Conservation (phyloP, 2,329 filamentous ascomycete genomes). For the Curvularia sp. region DNA sequence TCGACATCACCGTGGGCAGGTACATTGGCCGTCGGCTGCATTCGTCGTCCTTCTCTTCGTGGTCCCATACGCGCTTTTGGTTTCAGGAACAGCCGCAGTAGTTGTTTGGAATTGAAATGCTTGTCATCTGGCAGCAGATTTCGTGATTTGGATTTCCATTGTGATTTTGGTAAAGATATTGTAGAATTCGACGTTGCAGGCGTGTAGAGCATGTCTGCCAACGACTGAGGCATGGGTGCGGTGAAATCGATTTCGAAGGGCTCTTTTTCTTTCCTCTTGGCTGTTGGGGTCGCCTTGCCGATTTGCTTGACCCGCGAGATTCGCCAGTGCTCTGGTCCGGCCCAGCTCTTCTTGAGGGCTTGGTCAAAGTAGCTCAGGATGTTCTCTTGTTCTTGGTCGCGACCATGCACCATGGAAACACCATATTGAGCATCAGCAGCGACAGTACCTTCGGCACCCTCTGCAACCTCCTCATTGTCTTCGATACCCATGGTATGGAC, state of each 20-base stretch:
- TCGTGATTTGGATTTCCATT: constrained; percentile 92
- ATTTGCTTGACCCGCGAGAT: constrained; percentile 87
- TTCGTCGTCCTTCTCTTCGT: constrained; percentile 58
- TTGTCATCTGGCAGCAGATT: constrained; percentile 97
- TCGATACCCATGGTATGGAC: constrained; percentile 71
- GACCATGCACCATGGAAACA: constrained; percentile 76
- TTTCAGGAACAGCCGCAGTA: constrained; percentile 91
- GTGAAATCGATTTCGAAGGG: constrained; percentile 93
- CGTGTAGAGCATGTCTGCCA: constrained; percentile 81
- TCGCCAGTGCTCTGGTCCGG: constrained; percentile 97
- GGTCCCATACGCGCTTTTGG: constrained; percentile 85
- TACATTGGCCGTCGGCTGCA: constrained; percentile 50
- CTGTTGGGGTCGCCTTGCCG: constrained; percentile 64
- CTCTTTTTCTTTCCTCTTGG: constrained; percentile 91
- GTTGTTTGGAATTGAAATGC: constrained; percentile 93
- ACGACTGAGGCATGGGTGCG: constrained; percentile 72
- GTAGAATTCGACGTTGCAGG: constrained; percentile 79
- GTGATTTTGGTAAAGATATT: constrained; percentile 88
- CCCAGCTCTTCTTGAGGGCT: constrained; percentile 95
- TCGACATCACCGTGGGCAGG: constrained; percentile 81
- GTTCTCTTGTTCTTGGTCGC: constrained; percentile 81
- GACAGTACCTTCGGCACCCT: constrained; percentile 57
- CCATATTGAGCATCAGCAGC: constrained; percentile 72
- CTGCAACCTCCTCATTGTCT: constrained; percentile 61
- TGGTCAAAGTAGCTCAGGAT: constrained; percentile 99